phyloP scores from a whole-genome alignment of 2,329 filamentous ascomycete species.

The Monosporascus sp. region DNA sequence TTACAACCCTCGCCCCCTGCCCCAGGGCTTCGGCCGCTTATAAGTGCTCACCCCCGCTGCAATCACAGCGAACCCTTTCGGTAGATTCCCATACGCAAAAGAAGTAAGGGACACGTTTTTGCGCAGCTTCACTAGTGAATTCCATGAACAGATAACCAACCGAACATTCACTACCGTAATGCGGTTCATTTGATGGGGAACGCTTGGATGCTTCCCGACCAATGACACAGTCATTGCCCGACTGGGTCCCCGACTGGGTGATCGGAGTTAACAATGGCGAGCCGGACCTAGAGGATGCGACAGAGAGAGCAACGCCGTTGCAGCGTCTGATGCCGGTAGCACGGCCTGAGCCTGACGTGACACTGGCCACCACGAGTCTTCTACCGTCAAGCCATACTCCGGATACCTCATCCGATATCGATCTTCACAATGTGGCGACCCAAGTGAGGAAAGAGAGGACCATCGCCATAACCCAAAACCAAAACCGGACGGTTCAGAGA shows the following conservation, averaged over 20 bases:
- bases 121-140: too few relatives aligned
- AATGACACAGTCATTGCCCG: not conserved
- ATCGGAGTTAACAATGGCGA: not conserved
- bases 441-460: conserved; percentile 3
- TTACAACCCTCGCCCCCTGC: too few relatives aligned
- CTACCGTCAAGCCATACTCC: not conserved
- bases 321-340: not conserved
- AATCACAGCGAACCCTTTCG: too few relatives aligned
- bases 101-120: too few relatives aligned
- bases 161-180: not conserved
- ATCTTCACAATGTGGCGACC: not conserved
- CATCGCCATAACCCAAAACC: conserved; percentile 13
- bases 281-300: not conserved
- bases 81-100: too few relatives aligned
- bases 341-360: not conserved
- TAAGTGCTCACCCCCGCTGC: not conserved
- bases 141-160: not conserved
- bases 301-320: not conserved
- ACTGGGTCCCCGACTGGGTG: conserved; percentile 15
- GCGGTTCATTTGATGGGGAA: not conserved
- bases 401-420: conserved; percentile 1
- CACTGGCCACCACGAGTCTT: not conserved
- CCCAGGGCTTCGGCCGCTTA: not conserved
- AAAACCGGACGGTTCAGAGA: conserved; percentile 18
- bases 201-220: not conserved